Conservation (phyloP, 345 rosid genomes). For the Ceriops tagal region DNA sequence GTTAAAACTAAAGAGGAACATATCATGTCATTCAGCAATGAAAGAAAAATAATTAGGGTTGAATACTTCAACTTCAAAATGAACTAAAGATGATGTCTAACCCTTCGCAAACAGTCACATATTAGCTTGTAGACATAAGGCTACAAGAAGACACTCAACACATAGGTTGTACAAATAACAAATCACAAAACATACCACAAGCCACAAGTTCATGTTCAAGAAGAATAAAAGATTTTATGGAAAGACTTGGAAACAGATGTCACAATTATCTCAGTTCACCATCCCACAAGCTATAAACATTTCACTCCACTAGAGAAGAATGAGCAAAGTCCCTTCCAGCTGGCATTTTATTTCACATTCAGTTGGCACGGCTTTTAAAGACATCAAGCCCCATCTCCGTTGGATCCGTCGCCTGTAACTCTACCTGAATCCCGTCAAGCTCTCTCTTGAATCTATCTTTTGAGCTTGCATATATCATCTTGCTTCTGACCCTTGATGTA, state of each 20-base stretch:
- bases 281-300: slow-evolving; percentile 3
- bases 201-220: slow-evolving; percentile 10
- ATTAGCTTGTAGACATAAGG: slow-evolving; percentile 41
- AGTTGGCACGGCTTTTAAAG: slow-evolving; percentile 24
- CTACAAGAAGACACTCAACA: slow-evolving; percentile 28
- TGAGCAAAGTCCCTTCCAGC: not conserved
- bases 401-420: slow-evolving; percentile 28
- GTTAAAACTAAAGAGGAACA: slow-evolving; percentile 10
- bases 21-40: slow-evolving; percentile 21
- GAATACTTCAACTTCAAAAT: slow-evolving; percentile 17
- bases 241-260: slow-evolving; percentile 17
- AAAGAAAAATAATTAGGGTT: slow-evolving; percentile 22
- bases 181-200: slow-evolving; percentile 24
- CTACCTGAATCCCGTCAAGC: slow-evolving; percentile 28
- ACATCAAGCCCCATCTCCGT: slow-evolving; percentile 31
- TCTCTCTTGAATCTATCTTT: slow-evolving; percentile 22
- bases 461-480: slow-evolving; percentile 26
- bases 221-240: slow-evolving; percentile 16
- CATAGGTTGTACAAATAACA: slow-evolving; percentile 37
- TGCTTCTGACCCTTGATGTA: slow-evolving; percentile 27
- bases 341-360: slow-evolving; percentile 10
- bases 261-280: slow-evolving; percentile 6
- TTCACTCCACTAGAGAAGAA: slow-evolving; percentile 7
- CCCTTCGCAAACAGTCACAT: slow-evolving; percentile 34
- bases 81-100: slow-evolving; percentile 30